A percentile compares a stretch with the other conserved stretches of the same genome.
These are phyloP conservation scores for Umbelopsis vinacea DNA, from an alignment of 192 early-diverging fungal genomes.

Conservation along the genomic window DNA sequence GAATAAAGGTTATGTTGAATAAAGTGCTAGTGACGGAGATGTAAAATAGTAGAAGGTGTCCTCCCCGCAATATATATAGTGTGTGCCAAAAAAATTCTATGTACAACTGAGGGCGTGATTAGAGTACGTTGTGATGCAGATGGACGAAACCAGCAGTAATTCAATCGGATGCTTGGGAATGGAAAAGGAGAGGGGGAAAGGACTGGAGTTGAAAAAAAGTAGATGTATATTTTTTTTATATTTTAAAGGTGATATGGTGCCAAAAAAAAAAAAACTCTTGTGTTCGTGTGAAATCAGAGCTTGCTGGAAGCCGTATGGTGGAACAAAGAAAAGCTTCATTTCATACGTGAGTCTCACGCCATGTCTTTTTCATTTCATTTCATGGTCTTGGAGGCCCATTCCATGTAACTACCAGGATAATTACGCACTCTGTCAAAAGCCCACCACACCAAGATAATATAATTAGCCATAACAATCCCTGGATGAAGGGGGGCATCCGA, in stretches of 20 bases:
- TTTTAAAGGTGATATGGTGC: background rate
- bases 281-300: slow-evolving; percentile 20
- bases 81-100: background rate
- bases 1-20: too few relatives aligned
- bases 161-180: too few relatives aligned
- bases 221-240: background rate
- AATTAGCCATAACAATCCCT: too few relatives aligned
- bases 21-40: background rate
- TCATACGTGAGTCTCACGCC: background rate
- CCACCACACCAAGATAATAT: too few relatives aligned
- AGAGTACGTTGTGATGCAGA: background rate
- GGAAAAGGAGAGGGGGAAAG: background rate
- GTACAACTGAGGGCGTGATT: background rate
- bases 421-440: slow-evolving; percentile 11
- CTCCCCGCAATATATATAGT: background rate
- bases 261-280: slow-evolving; percentile 8
- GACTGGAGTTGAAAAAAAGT: background rate
- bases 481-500: background rate
- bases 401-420: slow-evolving; percentile 20
- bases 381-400: slow-evolving; percentile 9
- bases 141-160: background rate
- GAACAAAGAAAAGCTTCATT: background rate
- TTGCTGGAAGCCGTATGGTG: slow-evolving; percentile 14
- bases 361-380: background rate
- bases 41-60: background rate